Evolutionary conservation across 139 green algal species (phyloP).

Genomic region (Haematococcus lacustris): DNA sequence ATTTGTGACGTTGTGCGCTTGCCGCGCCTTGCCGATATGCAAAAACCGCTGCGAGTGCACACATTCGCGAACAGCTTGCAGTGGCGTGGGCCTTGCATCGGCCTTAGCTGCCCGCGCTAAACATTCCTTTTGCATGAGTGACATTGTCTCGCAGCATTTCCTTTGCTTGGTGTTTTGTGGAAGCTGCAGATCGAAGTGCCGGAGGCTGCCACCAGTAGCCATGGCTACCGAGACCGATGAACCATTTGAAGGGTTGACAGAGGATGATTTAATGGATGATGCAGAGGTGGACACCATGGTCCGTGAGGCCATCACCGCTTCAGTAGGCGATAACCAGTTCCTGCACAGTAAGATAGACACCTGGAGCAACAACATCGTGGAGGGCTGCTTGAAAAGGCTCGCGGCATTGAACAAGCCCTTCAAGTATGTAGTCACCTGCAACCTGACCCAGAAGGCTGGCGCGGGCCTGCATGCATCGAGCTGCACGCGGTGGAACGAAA

Average conservation of each 20-base stretch:
- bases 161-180: no score
- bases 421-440: slow-evolving; percentile 74
- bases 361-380: slow-evolving; percentile 70
- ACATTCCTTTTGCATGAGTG: no score
- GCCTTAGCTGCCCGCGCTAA: no score
- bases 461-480: slow-evolving; percentile 72
- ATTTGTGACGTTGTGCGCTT: no score
- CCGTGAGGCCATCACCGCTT: slow-evolving; percentile 40
- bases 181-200: no score
- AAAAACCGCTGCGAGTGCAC: no score
- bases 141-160: no score
- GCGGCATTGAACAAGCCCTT: slow-evolving; percentile 71
- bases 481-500: slow-evolving; percentile 72
- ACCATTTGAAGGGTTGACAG: slow-evolving; percentile 14
- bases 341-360: slow-evolving; percentile 58
- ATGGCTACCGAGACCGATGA: not conserved
- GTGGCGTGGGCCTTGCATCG: no score
- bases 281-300: slow-evolving; percentile 79
- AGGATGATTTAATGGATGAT: slow-evolving; percentile 80
- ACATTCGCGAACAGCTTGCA: no score
- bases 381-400: slow-evolving; percentile 73
- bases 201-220: no score
- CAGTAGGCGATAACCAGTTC: slow-evolving; percentile 65
- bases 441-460: slow-evolving; percentile 70
- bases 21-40: no score